Percentiles rank a stretch among this genome's conserved stretches.
These are phyloP conservation scores for Cyberlindnera amylophila DNA, from an alignment of 805 yeast species.

Conservation along the genomic window DNA sequence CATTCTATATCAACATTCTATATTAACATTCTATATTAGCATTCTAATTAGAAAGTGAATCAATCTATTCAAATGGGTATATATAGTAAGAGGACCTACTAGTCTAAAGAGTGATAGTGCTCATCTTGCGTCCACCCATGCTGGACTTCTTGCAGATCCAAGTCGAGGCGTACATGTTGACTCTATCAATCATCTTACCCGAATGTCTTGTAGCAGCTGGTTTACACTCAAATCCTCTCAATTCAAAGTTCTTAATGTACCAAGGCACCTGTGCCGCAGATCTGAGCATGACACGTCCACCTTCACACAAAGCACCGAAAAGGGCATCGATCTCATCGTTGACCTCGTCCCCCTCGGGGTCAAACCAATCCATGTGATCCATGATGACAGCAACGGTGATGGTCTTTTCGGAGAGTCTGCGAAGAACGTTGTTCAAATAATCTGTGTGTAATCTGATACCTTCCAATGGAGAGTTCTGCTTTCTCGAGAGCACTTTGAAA, in stretches of 20 bases:
- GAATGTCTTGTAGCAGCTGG: constrained; percentile 66
- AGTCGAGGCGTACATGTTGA: constrained; percentile 85
- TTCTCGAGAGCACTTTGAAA: constrained; percentile 43
- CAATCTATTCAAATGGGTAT: too few relatives aligned
- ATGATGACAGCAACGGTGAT: constrained; percentile 75
- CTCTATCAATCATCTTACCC: constrained; percentile 69
- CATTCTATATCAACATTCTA: too few relatives aligned
- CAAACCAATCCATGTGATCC: constrained; percentile 95
- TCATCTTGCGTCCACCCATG: constrained; percentile 20
- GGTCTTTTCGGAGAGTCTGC: constrained; percentile 56
- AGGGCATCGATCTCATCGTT: constrained; percentile 62
- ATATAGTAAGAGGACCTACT: too few relatives aligned
- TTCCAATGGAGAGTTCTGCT: constrained; percentile 49
- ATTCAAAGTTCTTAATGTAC: constrained; percentile 69
- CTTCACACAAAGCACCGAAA: constrained; percentile 54
- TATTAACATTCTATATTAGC: too few relatives aligned
- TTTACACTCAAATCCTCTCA: constrained; percentile 60
- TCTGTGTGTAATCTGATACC: constrained; percentile 78
- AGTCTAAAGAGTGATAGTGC: too few relatives aligned
- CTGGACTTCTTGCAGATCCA: constrained; percentile 68
- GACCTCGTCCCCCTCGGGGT: constrained; percentile 61
- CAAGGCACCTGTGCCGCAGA: constrained; percentile 73
- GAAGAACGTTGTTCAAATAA: constrained; percentile 69
- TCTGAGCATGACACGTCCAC: constrained; percentile 74
- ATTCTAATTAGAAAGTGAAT: too few relatives aligned